phyloP scores from a whole-genome alignment of 495 filamentous ascomycete species.

The Apiosordaria backusii region DNA sequence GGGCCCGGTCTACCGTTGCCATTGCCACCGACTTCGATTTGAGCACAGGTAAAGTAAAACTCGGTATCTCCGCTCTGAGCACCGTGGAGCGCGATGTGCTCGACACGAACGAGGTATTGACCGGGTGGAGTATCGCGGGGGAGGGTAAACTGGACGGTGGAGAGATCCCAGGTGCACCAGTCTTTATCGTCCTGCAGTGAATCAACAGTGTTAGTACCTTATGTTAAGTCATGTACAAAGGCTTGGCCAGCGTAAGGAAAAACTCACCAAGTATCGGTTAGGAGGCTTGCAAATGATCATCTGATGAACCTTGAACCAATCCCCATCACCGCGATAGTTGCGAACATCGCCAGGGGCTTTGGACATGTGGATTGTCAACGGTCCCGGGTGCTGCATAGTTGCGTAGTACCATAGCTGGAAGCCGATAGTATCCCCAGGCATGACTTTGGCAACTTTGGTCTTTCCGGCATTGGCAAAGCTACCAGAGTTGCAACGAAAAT shows the following conservation, averaged over 20 bases:
- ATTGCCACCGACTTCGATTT: constrained; percentile 45
- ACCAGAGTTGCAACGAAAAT: constrained; percentile 33
- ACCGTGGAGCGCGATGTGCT: constrained; percentile 47
- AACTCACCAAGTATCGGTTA: background rate
- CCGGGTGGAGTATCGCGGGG: constrained; percentile 39
- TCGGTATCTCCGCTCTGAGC: constrained; percentile 45
- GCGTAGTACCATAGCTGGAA: constrained; percentile 31
- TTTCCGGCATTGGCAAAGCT: constrained; percentile 13
- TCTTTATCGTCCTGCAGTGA: constrained; percentile 19
- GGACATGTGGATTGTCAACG: constrained; percentile 33
- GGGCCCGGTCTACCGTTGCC: constrained; percentile 35
- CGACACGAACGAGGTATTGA: constrained; percentile 49
- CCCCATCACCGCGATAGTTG: constrained; percentile 33
- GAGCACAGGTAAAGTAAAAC: constrained; percentile 43
- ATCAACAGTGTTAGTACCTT: background rate
- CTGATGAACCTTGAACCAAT: constrained; percentile 44
- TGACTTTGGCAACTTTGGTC: constrained; percentile 21
- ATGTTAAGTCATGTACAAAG: background rate
- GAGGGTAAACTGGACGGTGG: constrained; percentile 36
- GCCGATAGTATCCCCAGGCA: constrained; percentile 28
- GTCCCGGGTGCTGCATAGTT: constrained; percentile 33
- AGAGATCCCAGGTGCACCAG: constrained; percentile 29
- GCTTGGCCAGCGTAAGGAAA: background rate
- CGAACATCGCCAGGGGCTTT: constrained; percentile 33
- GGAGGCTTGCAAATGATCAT: constrained; percentile 25